Percentiles rank a stretch among this genome's conserved stretches.
phyloP scores from a whole-genome alignment of 768 basidiomycete species.

The Lactarius indigo region DNA sequence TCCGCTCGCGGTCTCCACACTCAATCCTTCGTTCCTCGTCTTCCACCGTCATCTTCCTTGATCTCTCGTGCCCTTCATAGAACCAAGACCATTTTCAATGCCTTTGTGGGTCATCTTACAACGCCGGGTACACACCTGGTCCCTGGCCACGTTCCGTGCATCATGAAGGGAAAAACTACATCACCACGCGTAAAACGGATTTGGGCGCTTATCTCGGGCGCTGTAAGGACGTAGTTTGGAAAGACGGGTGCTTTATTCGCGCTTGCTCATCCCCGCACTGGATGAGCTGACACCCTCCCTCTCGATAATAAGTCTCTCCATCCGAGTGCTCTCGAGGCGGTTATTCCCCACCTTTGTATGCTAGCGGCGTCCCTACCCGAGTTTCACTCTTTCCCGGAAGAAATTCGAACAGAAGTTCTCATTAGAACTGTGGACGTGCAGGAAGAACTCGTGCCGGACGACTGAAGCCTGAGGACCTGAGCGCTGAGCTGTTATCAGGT shows the following conservation, averaged over 20 bases:
- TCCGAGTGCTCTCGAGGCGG: constrained; percentile 83
- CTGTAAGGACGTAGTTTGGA: constrained; percentile 68
- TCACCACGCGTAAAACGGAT: constrained; percentile 75
- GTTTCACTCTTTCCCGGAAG: constrained; percentile 64
- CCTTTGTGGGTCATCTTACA: constrained; percentile 54
- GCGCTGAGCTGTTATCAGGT: not conserved
- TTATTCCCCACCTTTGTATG: constrained; percentile 76
- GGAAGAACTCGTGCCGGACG: constrained; percentile 76
- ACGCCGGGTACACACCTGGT: constrained; percentile 46
- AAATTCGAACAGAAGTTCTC: constrained; percentile 56
- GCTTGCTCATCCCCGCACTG: not conserved
- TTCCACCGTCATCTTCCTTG: constrained; percentile 33
- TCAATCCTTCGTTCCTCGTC: constrained; percentile 38
- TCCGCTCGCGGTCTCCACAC: constrained; percentile 44
- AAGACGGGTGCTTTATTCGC: constrained; percentile 56
- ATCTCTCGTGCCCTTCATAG: constrained; percentile 46
- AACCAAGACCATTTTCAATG: constrained; percentile 51
- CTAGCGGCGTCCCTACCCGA: constrained; percentile 68
- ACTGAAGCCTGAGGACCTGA: constrained; percentile 55
- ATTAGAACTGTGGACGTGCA: constrained; percentile 72
- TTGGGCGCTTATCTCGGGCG: constrained; percentile 71
- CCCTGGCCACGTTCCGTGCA: constrained; percentile 52
- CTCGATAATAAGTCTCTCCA: constrained; percentile 70
- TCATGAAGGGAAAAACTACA: constrained; percentile 74
- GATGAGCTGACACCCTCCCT: not conserved